Base-by-base conservation (phyloP, 208 protist genomes). In the Crithidia fasciculata region DNA sequence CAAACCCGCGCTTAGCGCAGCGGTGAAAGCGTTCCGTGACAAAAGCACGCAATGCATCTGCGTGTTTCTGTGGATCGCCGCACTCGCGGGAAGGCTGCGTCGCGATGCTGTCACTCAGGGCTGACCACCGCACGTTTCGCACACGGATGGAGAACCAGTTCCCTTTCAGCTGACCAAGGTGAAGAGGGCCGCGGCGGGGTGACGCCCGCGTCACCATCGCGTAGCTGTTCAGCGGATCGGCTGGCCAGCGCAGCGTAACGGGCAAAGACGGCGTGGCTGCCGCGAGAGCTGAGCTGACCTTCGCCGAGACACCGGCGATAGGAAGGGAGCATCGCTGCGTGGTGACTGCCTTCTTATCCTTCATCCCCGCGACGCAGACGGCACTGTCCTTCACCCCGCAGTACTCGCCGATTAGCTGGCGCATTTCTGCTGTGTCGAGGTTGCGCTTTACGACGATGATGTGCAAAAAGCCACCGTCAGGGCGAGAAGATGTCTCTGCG, bases 301-400 rank as follows among this genome's bases (percentile, higher is more conserved):
- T 50, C 1, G 28, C 41, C 44, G 66, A 19, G 43, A 16, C 43
- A 43, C 2, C 39, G 50, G 2, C n/a, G 45, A 55, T 6, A 8
- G 83, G 89, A 28, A 91, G 81, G 19, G 93, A 95, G 61, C 89
- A 78, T 28, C 83, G 81, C 78, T 99, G 97, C 53, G 81, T 84
- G 9, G 97, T 98, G 65, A 98, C 66, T 16, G 82, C 96, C 53
- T 82, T 80, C 73, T 96, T 95, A 73, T 99, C 97, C 72, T 99
- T 99, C 71, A 97, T 91, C 55, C 97, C 97, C 0, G 97, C 96
- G 4, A 88, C 85, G 49, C 84, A 85, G 9, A 98, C 85, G n/a
- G 61, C 8, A 2, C 78, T 75, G 7, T 75, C 73, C 19, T 63
- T 56, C 9, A 95, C 71, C 7, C 60, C 16, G 44, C 93, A 88